Evolutionary conservation across 768 basidiomycete species (phyloP).

Genomic region (Collybiopsis luxurians): DNA sequence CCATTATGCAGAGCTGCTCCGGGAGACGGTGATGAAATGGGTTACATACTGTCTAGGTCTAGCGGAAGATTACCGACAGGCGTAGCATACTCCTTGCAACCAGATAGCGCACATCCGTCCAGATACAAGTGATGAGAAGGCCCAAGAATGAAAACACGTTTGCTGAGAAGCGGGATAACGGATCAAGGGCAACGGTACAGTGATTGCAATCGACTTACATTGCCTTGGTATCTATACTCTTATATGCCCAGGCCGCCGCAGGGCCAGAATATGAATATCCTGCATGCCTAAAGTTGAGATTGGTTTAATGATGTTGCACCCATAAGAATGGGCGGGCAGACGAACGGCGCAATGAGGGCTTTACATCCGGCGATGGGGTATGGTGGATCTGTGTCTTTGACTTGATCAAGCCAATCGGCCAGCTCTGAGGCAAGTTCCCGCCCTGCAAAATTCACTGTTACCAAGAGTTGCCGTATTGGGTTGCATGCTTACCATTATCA

Average conservation of each 20-base stretch:
- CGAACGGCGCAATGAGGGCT: conserved; percentile 96
- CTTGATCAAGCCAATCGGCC: conserved; percentile 56
- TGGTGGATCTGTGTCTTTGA: conserved; percentile 41
- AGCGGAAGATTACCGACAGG: conserved; percentile 82
- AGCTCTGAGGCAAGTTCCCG: conserved; percentile 61
- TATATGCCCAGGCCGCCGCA: conserved; percentile 96
- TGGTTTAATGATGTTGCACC: conserved; percentile 1
- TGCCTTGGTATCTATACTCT: conserved; percentile 72
- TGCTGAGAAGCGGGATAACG: conserved; percentile 56
- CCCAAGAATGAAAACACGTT: conserved; percentile 91
- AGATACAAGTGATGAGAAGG: conserved; percentile 94
- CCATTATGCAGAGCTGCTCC: conserved; percentile 6
- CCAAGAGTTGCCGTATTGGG: conserved; percentile 12
- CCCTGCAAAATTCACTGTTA: conserved; percentile 34
- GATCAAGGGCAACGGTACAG: too few relatives aligned
- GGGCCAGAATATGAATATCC: conserved; percentile 95
- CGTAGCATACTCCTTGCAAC: conserved; percentile 76
- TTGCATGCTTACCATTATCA: conserved; percentile 46
- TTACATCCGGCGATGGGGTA: conserved; percentile 59
- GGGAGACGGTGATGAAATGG: not conserved
- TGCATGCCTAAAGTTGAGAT: conserved; percentile 66
- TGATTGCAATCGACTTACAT: conserved; percentile 57
- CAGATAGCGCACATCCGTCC: conserved; percentile 81
- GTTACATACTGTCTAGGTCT: conserved; percentile 69
- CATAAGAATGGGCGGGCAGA: conserved; percentile 13